Conservation (phyloP, 2,329 filamentous ascomycete genomes). For the Arthrobotrys pseudoclavata region DNA sequence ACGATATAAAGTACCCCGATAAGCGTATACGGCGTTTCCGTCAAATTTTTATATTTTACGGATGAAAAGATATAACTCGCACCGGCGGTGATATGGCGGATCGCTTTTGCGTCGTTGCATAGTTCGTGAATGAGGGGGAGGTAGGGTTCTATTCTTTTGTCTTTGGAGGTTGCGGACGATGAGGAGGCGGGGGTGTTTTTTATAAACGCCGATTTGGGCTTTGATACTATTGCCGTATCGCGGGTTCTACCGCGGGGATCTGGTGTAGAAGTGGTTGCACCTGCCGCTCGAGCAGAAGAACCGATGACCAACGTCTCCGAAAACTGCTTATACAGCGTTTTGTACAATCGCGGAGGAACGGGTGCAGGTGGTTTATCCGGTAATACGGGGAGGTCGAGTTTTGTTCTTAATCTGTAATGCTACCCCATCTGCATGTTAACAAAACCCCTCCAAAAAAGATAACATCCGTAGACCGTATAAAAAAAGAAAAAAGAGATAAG, state of each 20-base stretch:
- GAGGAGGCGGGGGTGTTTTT: neutral
- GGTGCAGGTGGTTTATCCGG: constrained; percentile 48
- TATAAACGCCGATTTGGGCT: constrained; percentile 18
- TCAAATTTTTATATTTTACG: constrained; percentile 34
- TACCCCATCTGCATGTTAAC: constrained; percentile 16
- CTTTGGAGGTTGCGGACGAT: neutral
- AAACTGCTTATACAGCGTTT: constrained; percentile 54
- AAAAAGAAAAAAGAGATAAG: neutral
- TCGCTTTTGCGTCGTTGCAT: constrained; percentile 2
- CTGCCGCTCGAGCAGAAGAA: neutral
- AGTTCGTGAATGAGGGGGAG: constrained; percentile 29
- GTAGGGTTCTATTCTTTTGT: constrained; percentile 38
- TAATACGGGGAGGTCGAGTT: constrained; percentile 45
- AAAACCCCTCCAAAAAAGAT: neutral
- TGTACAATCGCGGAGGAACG: constrained; percentile 42
- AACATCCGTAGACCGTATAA: too few species aligned
- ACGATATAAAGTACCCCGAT: constrained; percentile 59
- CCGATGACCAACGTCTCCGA: constrained; percentile 40
- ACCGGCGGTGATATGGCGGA: constrained; percentile 21
- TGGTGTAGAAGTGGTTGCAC: constrained; percentile 4
- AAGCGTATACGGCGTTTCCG: constrained; percentile 34
- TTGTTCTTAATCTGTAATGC: constrained; percentile 40
- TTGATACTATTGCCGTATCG: neutral
- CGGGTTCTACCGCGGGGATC: neutral
- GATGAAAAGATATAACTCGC: constrained; percentile 35